Evolutionary conservation across 208 protist species (phyloP), one percentile per base, ranked within the genome.

Genomic region (Willaertia magna): DNA sequence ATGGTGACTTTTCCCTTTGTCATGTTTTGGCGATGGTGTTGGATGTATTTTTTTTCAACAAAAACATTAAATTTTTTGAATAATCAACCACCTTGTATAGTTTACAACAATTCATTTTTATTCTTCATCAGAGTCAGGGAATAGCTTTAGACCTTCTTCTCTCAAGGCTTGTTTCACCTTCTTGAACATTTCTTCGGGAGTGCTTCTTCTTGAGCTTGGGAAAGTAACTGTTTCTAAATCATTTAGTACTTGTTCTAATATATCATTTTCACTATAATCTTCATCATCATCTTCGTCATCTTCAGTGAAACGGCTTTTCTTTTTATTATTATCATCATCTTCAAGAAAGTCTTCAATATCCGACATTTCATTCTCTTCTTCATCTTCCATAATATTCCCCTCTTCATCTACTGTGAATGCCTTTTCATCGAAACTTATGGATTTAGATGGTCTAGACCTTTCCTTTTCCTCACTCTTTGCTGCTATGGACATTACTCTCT

Each of bases 1-100:
- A 97, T 90, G 43, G 92, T 92, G 88, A 96, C 90, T 89, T 95
- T 93, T 81, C 55, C 55, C 22, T 22, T 30, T 22, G 55, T 67
- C 55, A 67, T 67, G 26, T 22, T n/a, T 59, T 12, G 26, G 51
- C 26, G 26, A 59, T 59, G 51, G 51, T 12, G 16, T 59, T 59
- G 26, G 55, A 7, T n/a, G 22, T 67, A 67, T 67, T 67, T 67
- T 67, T 67, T 67, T 67, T 67, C 55, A 30, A 67, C 12, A 34
- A 22, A 67, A 67, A 34, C 34, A 34, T 67, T 67, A 14, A 34
- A 67, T 49, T 49, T 49, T 49, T 49, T 4, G 12, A 12, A 12
- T 49, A 16, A 12, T 12, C 47, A 16, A 49, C 7, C 7, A 4
- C 4, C 12, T 16, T 49, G 47, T 16, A 12, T 49, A 49, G 4